Percentiles rank a stretch among this genome's conserved stretches.
Conservation (phyloP, 768 basidiomycete genomes). For the Calocybe cyanea region DNA sequence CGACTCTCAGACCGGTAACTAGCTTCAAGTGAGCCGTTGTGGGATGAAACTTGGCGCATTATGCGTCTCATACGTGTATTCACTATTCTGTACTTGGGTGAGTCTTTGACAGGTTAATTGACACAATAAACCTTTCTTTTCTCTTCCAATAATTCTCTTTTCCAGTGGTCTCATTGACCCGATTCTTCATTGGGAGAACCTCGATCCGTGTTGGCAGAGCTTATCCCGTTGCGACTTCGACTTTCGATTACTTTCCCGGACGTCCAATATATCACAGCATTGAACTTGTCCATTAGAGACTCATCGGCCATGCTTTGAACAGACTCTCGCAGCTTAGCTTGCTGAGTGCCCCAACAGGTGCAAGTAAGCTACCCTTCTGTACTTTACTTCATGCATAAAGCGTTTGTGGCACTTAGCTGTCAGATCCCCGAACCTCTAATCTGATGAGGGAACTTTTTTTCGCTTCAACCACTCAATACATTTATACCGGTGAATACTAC, state of each 20-base stretch:
- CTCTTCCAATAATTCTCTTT: too few species aligned
- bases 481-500: conserved; percentile 38
- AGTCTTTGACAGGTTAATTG: too few species aligned
- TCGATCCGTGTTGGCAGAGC: conserved; percentile 37
- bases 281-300: conserved; percentile 30
- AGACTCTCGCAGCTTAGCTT: conserved; percentile 31
- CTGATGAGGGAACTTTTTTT: conserved; percentile 32
- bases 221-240: conserved; percentile 36
- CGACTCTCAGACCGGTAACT: too few species aligned
- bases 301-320: conserved; percentile 35
- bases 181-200: conserved; percentile 37
- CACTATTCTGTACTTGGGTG: too few species aligned
- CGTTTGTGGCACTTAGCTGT: conserved; percentile 17
- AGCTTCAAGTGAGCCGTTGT: too few species aligned
- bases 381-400: not conserved
- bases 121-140: too few species aligned
- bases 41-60: too few species aligned
- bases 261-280: conserved; percentile 39
- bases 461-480: conserved; percentile 32
- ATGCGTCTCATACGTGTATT: too few species aligned
- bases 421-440: conserved; percentile 33
- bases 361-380: too few species aligned
- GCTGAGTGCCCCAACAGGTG: conserved; percentile 34
- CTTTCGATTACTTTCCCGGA: conserved; percentile 38
- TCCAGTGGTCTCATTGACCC: conserved; percentile 27